phyloP scores from a whole-genome alignment of 2,329 filamentous ascomycete species.

The Truncatella angustata region DNA sequence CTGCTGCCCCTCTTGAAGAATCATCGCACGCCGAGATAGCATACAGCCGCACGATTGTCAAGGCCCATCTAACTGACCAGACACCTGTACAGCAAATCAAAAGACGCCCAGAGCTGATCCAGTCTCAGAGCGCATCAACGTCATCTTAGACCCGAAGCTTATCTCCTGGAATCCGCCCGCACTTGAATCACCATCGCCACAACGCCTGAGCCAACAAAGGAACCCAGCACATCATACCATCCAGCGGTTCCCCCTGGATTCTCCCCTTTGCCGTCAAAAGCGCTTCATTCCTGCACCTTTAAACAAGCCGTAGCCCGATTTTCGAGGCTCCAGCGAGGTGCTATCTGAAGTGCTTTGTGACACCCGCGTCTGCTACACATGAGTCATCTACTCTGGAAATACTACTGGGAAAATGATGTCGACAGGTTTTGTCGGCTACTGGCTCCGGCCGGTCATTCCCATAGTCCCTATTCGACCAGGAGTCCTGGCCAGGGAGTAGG shows the following conservation, averaged over 20 bases:
- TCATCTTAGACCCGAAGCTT: constrained; percentile 11
- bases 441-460: constrained; percentile 61
- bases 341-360: constrained; percentile 55
- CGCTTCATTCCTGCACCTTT: constrained; percentile 63
- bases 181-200: background rate
- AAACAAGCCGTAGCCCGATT: constrained; percentile 81
- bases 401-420: constrained; percentile 96
- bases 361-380: constrained; percentile 59
- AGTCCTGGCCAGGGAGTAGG: constrained; percentile 41
- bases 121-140: background rate
- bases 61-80: background rate
- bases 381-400: constrained; percentile 97
- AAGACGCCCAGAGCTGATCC: background rate
- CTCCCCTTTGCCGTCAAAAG: constrained; percentile 15
- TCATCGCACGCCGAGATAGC: no score
- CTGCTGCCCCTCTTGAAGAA: no score
- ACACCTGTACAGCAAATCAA: background rate
- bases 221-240: background rate
- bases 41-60: background rate
- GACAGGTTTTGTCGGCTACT: constrained; percentile 89
- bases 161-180: constrained; percentile 7
- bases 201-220: background rate
- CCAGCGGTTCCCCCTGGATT: constrained; percentile 10
- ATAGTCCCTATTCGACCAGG: constrained; percentile 55
- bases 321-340: constrained; percentile 84